Base-by-base conservation (phyloP, 768 basidiomycete genomes). In the Podaxis carcinomalis region DNA sequence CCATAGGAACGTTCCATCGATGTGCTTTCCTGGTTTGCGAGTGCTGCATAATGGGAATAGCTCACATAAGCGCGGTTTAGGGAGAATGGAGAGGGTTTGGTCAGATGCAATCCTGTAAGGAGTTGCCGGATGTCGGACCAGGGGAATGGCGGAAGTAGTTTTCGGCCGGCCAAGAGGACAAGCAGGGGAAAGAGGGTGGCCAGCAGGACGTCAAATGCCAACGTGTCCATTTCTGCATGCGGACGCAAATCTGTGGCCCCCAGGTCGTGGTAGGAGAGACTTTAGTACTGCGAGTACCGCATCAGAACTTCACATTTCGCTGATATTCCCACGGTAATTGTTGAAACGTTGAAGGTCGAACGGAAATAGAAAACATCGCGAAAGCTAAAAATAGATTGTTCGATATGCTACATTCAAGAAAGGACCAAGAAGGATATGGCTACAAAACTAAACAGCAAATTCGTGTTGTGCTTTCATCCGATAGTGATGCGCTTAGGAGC, bases 1-100 rank as follows among this genome's bases (percentile, higher is more conserved):
- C 65, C 65, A 62, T 83, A 86, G 0, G 81, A 77, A 0, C 63
- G 62, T 32, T 76, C 77, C 73, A 83, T 81, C 2, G 67, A 65
- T 2, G 68, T 52, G 0, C 81, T 67, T 59, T 85, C 84, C 23
- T 63, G 59, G n/a, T 63, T 62, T 5, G 83, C 76, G 2, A 84
- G 70, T 32, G 66, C 64, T 2, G 66, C 68, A 65, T 85, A 87
- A 19, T 73, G 74, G 0, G 70, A 66, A 64, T 80, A 86, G 0
- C 82, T 76, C 23, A 71, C 66, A 51, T 75, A 73, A 0, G 84
- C 82, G 11, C 75, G 68, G 56, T 76, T 67, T 7, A 81, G 64
- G 0, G 83, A 84, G 62, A 84, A 85, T 13, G 52, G 42, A 19
- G 42, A 21, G 14, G 52, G 4, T 27, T 19, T 73, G 72, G 0